Percentiles rank a stretch among this genome's conserved stretches.
These are phyloP conservation scores for Gleditsia sinensis DNA, from an alignment of 306 rosid species.

Conservation along the genomic window DNA sequence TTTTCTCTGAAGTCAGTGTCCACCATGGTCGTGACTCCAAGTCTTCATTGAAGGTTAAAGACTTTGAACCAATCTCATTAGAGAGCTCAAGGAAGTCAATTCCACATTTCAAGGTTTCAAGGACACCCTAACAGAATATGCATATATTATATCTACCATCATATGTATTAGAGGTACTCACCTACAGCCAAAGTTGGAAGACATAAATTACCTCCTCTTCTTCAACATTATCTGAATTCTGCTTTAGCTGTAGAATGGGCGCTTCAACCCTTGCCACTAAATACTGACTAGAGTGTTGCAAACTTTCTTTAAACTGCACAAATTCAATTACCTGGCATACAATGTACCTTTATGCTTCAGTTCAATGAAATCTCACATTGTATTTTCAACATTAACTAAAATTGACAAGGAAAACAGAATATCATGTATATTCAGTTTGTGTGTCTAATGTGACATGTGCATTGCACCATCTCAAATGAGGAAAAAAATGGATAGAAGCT, in stretches of 20 bases:
- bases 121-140: constrained; percentile 54
- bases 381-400: constrained; percentile 12
- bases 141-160: constrained; percentile 27
- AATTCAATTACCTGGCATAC: constrained; percentile 87
- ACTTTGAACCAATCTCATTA: constrained; percentile 78
- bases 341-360: constrained; percentile 12
- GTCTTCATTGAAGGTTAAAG: constrained; percentile 91
- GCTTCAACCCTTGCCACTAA: constrained; percentile 76
- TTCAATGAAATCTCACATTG: constrained; percentile 12
- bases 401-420: constrained; percentile 18
- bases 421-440: neutral
- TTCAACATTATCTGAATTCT: constrained; percentile 77
- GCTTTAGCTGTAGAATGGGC: constrained; percentile 80
- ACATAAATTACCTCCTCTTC: constrained; percentile 72
- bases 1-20: constrained; percentile 86
- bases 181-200: constrained; percentile 24
- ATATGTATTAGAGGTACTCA: constrained; percentile 24
- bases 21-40: constrained; percentile 93
- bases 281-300: constrained; percentile 87
- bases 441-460: neutral
- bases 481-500: constrained; percentile 1
- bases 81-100: constrained; percentile 79
- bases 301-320: constrained; percentile 87
- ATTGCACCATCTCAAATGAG: neutral
- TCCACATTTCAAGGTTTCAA: constrained; percentile 78